Evolutionary conservation across 768 basidiomycete species (phyloP), one percentile per base, ranked within the genome.

Genomic region (Pleurotus giganteus): DNA sequence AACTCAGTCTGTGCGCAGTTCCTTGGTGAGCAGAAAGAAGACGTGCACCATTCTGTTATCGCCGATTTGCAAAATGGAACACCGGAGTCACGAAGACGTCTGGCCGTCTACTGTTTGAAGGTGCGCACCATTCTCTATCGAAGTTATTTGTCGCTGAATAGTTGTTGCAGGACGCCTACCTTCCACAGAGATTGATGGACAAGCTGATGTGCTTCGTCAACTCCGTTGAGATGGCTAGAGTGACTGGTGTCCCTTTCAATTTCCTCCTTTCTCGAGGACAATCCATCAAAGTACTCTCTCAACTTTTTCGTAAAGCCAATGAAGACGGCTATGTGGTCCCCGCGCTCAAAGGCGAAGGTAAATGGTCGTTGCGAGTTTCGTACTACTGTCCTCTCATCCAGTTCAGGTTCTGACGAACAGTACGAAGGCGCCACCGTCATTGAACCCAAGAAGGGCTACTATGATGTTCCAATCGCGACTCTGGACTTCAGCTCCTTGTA

Each of bases 181-280:
- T 99, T 23, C 97, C 97, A 0, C 97, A 99, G 70, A 79, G 97
- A 52, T 70, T 98, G 34, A 80, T 99, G 69, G 97, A 98, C 70
- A 99, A 98, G 69, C 78, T 99, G 28, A 98, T 98, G 97, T 98
- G 94, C 59, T 94, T 99, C 64, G 88, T 99, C 69, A 99, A 99
- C 69, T 98, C 97, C 65, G 88, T 85, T 43, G 97, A 99, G 69
- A 98, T 99, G 97, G 82, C 97, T n/a, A 91, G 97, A 68, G 97
- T 99, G 3, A 99, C 97, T 0, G 97, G 97, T n/a, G 94, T 99
- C 9, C 97, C 97, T 0, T 99, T 99, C 82, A 98, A 98, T 65
- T 98, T 84, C 67, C 80, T 99, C 5, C 78, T 99, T 6, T 80
- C 94, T 17, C 84, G 96, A 36, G 97, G 97, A 1, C 97, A 99